Base-by-base conservation (phyloP, 345 rosid genomes). In the Citropsis articulata region DNA sequence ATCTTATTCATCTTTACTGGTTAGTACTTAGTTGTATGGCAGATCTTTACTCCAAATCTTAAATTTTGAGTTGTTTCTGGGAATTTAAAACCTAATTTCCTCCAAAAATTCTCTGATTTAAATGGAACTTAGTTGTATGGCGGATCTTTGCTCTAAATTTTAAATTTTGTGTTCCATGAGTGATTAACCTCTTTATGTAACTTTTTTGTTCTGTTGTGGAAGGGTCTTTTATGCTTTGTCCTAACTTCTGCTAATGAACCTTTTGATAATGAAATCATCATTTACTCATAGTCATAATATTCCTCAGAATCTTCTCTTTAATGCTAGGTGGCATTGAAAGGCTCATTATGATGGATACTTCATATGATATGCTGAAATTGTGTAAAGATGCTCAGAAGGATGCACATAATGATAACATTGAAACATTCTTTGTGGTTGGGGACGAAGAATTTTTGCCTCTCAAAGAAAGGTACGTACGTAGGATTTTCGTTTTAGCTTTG, bases 361-460 rank as follows among this genome's bases (percentile, higher is more conserved):
- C 99, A 7, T 78, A 88, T 81, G 97, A 96, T 66, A 92, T 94
- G 97, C 72, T 96, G 75, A 90, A 94, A 77, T 76, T 75, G 73
- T 96, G 98, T 73, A 84, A 86, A 86, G 87, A 83, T 77, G 81
- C 86, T 69, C 83, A 81, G 53, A 80, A 78, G n/a, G 81, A 77
- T 84, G 75, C 80, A 35, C 33, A 22, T 18, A 71, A 81, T 82
- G 85, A 79, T 60, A 79, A 83, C 61, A 84, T 94, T 1, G 91
- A 92, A 71, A 90, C 87, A 28, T 89, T 89, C 24, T 94, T 85
- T 81, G 80, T 94, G 65, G 97, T 91, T 57, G 98, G 91, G 60
- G 99, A 96, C 77, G 98, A 96, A 84, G 99, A 96, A 87, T 92
- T 88, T 84, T 85, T 96, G 75, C 98, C 98, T 30, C 36, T 96